Conservation (phyloP, 305 asterid species). For the Fraxinus latifolia region DNA sequence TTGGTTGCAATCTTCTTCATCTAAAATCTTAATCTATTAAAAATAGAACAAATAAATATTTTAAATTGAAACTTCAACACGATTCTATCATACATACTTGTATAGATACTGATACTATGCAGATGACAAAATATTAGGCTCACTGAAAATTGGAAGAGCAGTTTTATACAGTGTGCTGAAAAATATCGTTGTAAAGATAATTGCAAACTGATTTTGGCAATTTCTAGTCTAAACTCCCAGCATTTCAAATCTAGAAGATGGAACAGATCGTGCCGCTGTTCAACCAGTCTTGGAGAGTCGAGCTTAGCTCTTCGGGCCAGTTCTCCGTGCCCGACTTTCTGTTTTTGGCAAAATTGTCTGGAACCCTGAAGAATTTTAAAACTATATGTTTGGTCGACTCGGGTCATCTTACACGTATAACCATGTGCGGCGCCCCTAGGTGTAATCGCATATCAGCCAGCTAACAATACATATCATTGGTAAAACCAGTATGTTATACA, state of each 20-base stretch:
- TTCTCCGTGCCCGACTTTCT: not conserved
- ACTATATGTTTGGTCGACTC: not conserved
- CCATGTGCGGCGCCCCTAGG: conserved; percentile 26
- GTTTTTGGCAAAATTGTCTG: not conserved
- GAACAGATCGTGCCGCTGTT: not conserved
- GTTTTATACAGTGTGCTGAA: not conserved
- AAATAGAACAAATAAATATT: not conserved
- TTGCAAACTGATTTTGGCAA: not conserved
- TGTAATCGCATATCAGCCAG: conserved; percentile 31
- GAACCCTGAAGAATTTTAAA: too few relatives aligned
- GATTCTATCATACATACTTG: not conserved
- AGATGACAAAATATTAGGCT: not conserved
- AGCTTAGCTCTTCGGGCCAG: not conserved
- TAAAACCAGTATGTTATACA: not conserved
- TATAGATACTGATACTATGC: not conserved
- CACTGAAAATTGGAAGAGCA: not conserved
- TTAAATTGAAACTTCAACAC: not conserved
- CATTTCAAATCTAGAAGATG: not conserved
- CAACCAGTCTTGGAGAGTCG: not conserved
- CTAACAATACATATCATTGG: conserved; percentile 19
- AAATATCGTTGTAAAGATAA: not conserved
- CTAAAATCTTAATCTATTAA: not conserved
- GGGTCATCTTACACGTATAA: not conserved
- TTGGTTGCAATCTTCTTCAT: not conserved
- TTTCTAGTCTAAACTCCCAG: not conserved